Conservation (phyloP, 1,139 yeast genomes). For the Taphrina pruni region DNA sequence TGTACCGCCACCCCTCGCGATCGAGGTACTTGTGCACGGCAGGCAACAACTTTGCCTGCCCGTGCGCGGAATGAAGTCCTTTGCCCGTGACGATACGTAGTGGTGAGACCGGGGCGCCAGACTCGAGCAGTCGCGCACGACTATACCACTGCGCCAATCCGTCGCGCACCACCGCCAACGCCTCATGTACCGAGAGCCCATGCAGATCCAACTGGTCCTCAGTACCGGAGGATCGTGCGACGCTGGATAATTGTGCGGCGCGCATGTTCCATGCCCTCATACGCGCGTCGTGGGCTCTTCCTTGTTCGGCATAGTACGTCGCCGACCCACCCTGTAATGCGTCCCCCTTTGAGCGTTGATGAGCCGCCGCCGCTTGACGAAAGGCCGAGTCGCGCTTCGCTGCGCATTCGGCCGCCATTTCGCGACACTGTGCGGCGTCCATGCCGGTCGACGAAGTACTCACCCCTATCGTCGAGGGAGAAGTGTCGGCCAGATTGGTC, state of each 20-base stretch:
- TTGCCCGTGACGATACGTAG: slow-evolving; percentile 46
- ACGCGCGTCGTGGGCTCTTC: slow-evolving; percentile 36
- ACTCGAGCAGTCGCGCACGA: slow-evolving; percentile 13
- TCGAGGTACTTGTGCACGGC: slow-evolving; percentile 43
- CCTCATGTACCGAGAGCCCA: slow-evolving; percentile 45
- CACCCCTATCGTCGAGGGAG: not conserved
- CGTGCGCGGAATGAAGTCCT: slow-evolving; percentile 46
- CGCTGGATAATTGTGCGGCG: slow-evolving; percentile 21
- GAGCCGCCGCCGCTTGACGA: slow-evolving; percentile 39
- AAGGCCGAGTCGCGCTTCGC: slow-evolving; percentile 38
- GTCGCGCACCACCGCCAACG: slow-evolving; percentile 43
- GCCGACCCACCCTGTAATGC: slow-evolving; percentile 40
- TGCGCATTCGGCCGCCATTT: slow-evolving; percentile 35
- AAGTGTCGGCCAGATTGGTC: not conserved
- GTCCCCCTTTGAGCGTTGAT: slow-evolving; percentile 30
- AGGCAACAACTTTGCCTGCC: slow-evolving; percentile 45
- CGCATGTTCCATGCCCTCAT: slow-evolving; percentile 26
- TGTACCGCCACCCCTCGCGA: slow-evolving; percentile 45
- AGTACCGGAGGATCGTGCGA: slow-evolving; percentile 17
- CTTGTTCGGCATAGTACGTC: slow-evolving; percentile 39
- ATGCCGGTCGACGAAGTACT: not conserved
- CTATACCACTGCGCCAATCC: slow-evolving; percentile 46
- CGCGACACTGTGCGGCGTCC: slow-evolving; percentile 33
- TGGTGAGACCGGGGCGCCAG: slow-evolving; percentile 27
- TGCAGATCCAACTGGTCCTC: slow-evolving; percentile 45